Conservation (phyloP, 345 rosid species). For the Rhizophora mangle region DNA sequence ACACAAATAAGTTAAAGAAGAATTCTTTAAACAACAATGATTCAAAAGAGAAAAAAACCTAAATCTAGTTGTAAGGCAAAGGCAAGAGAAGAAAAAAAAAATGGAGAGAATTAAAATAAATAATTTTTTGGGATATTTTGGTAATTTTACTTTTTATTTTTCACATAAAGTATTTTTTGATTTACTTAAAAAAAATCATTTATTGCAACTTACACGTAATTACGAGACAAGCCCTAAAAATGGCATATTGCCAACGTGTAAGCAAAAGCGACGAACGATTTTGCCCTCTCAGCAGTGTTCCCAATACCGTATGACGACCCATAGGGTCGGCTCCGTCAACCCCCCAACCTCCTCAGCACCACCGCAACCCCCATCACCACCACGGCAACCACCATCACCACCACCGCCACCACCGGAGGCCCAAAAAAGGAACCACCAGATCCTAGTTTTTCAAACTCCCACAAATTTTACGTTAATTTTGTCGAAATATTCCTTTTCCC, state of each 20-base stretch:
- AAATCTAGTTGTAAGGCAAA: no score
- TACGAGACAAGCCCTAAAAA: no score
- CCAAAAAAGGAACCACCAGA: neutral
- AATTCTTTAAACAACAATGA: no score
- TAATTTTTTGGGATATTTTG: no score
- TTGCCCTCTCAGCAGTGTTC: neutral
- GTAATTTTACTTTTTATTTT: no score
- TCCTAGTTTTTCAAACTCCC: slow-evolving; percentile 13
- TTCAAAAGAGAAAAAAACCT: no score
- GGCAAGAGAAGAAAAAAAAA: no score
- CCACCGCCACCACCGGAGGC: neutral
- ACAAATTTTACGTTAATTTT: neutral
- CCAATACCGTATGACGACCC: slow-evolving; percentile 7
- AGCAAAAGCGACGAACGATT: neutral
- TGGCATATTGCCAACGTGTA: neutral
- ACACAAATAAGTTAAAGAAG: no score
- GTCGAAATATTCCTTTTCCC: neutral
- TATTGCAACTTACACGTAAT: no score
- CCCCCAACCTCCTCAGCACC: neutral
- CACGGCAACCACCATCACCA: neutral
- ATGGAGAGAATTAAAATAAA: no score
- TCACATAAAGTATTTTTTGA: no score
- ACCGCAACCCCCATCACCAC: neutral
- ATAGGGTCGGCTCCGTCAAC: slow-evolving; percentile 8
- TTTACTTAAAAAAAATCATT: no score